A percentile compares a stretch with the other conserved stretches of the same genome.
Evolutionary conservation across 2,329 filamentous ascomycete genomes (phyloP).

Genomic region (Ophiostoma australiae): DNA sequence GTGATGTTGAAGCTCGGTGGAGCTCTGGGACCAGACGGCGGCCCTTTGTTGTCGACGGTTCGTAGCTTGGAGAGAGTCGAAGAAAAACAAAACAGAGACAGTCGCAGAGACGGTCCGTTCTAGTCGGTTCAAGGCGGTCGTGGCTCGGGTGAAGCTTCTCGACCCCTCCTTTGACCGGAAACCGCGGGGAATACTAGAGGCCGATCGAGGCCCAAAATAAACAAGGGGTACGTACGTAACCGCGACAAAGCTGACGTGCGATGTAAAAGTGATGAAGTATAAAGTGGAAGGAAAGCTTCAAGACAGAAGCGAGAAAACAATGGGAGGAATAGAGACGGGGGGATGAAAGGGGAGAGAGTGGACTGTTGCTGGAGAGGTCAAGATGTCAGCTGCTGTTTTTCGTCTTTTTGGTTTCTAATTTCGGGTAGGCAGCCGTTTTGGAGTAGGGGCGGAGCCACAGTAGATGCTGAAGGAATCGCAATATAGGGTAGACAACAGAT

Average conservation of each 20-base stretch:
- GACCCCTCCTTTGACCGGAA: slow-evolving; percentile 29
- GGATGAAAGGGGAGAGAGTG: slow-evolving; percentile 13
- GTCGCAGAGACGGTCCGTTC: background rate
- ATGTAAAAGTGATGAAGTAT: background rate
- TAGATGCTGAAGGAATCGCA: background rate
- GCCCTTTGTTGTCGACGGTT: background rate
- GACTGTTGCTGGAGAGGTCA: slow-evolving; percentile 20
- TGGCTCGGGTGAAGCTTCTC: slow-evolving; percentile 26
- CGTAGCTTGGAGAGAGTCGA: background rate
- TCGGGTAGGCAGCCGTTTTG: slow-evolving; percentile 23
- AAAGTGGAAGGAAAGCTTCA: slow-evolving; percentile 9
- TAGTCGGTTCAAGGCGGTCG: background rate
- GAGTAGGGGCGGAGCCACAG: slow-evolving; percentile 16
- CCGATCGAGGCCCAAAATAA: slow-evolving; percentile 14
- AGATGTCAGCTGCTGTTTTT: slow-evolving; percentile 11
- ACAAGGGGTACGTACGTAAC: slow-evolving; percentile 3
- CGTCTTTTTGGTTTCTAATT: slow-evolving; percentile 19
- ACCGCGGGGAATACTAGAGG: slow-evolving; percentile 25
- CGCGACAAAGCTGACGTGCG: slow-evolving; percentile 17
- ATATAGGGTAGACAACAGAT: background rate
- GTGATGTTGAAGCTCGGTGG: background rate
- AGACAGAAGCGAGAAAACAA: slow-evolving; percentile 1
- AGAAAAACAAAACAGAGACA: background rate
- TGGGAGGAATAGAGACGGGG: background rate
- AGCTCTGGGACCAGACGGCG: background rate